Evolutionary conservation across 2,329 filamentous ascomycete genomes (phyloP).

Genomic region (Trichoderma arundinaceum): DNA sequence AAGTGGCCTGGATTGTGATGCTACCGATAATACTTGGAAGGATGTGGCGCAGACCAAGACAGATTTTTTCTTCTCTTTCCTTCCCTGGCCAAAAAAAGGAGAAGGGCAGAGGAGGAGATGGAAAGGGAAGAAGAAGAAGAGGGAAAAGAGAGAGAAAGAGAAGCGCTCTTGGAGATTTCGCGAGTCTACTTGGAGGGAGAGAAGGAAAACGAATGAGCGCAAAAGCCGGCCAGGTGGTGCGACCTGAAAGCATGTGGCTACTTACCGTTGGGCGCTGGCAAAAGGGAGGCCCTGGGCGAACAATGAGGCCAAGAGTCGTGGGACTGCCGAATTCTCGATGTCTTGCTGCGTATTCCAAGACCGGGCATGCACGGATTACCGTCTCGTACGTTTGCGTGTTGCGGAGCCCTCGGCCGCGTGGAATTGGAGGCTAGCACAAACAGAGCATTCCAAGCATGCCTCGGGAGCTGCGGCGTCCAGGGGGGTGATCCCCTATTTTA

Average conservation of each 20-base stretch:
- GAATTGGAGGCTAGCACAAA: conserved; percentile 14
- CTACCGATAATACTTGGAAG: conserved; percentile 13
- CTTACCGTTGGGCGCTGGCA: neutral
- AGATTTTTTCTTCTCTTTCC: neutral
- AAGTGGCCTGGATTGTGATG: conserved; percentile 18
- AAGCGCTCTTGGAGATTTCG: neutral
- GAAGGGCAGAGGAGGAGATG: neutral
- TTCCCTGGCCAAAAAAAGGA: neutral
- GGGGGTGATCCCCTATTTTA: conserved; percentile 24
- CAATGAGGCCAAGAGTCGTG: conserved; percentile 13
- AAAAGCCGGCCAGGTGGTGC: conserved; percentile 8
- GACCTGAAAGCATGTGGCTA: neutral
- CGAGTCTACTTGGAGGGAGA: conserved; percentile 8
- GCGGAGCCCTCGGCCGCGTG: conserved; percentile 23
- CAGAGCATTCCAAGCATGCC: conserved; percentile 18
- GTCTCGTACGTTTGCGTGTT: conserved; percentile 23
- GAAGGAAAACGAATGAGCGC: conserved; percentile 3
- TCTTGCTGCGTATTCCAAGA: neutral
- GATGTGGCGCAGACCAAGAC: conserved; percentile 28
- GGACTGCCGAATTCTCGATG: neutral
- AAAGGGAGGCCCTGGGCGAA: neutral
- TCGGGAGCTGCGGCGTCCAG: conserved; percentile 29
- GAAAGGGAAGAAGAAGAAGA: neutral
- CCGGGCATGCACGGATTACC: conserved; percentile 6
- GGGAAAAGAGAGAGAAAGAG: neutral